phyloP scores from a whole-genome alignment of 768 basidiomycete species.

The Hebeloma cylindrosporum region DNA sequence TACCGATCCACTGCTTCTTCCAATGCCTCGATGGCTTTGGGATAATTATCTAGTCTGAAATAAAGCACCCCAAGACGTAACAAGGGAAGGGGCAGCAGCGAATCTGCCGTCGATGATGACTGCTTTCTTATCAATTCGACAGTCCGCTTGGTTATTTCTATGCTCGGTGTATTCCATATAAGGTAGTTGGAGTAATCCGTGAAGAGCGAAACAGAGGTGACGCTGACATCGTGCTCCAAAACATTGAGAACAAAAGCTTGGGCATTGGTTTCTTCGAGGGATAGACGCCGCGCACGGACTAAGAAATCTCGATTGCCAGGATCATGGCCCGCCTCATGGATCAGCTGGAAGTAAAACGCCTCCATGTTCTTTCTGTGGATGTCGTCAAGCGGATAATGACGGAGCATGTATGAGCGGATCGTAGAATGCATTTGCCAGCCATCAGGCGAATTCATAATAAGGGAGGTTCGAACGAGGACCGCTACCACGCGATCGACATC shows the following conservation, averaged over 20 bases:
- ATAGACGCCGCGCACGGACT: background rate
- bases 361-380: background rate
- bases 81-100: background rate
- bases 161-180: constrained; percentile 3
- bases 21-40: background rate
- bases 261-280: background rate
- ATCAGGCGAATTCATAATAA: constrained; percentile 4
- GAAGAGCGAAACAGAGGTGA: background rate
- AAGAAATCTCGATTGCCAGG: constrained; percentile 1
- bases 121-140: background rate
- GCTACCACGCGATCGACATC: background rate
- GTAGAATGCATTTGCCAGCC: constrained; percentile 8
- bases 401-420: constrained; percentile 9
- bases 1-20: background rate
- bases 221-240: background rate
- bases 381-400: constrained; percentile 2
- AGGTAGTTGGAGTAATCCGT: constrained; percentile 10
- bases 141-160: constrained; percentile 3
- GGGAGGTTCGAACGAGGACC: background rate
- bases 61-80: constrained; percentile 1
- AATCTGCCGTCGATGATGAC: no score
- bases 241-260: background rate
- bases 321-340: background rate
- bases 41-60: constrained; percentile 4
- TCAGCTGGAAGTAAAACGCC: background rate